phyloP scores from a whole-genome alignment of 306 rosid species.

The Vigna angularis region DNA sequence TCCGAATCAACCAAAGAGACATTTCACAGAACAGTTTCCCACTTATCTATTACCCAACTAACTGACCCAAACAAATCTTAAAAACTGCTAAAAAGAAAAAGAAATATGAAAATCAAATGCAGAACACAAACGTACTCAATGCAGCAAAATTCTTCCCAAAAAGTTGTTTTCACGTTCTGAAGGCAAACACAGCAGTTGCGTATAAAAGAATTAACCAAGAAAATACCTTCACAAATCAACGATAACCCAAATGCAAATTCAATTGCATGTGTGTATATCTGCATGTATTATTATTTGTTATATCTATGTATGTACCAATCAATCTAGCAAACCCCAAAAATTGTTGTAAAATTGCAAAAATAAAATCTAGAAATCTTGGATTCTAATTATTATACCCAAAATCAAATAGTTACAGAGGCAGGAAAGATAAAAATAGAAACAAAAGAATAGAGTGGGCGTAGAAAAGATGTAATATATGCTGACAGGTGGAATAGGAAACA shows the following conservation, averaged over 20 bases:
- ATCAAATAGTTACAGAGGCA: constrained; percentile 27
- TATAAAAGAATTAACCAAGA: constrained; percentile 49
- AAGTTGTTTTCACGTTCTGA: constrained; percentile 46
- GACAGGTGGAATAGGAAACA: constrained; percentile 42
- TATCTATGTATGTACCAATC: constrained; percentile 27
- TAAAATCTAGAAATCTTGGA: constrained; percentile 36
- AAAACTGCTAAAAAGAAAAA: constrained; percentile 26
- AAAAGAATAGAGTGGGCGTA: constrained; percentile 48
- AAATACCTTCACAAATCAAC: constrained; percentile 41
- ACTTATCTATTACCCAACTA: constrained; percentile 36
- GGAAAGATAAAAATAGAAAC: constrained; percentile 36
- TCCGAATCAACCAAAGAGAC: constrained; percentile 40
- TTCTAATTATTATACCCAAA: constrained; percentile 44
- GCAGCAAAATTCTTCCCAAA: constrained; percentile 37
- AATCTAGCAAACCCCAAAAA: constrained; percentile 40
- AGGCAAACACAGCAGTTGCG: constrained; percentile 43
- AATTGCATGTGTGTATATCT: constrained; percentile 42
- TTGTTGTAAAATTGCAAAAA: constrained; percentile 37
- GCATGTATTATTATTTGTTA: neutral
- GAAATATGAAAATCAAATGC: constrained; percentile 17
- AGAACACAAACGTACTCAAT: constrained; percentile 51
- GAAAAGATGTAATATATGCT: constrained; percentile 32
- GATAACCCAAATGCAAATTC: constrained; percentile 39
- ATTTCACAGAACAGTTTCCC: constrained; percentile 34
- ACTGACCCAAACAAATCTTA: constrained; percentile 38